Evolutionary conservation across 129 eudicot species (phyloP), one percentile per base, ranked within the genome.

Genomic region (Apium graveolens): DNA sequence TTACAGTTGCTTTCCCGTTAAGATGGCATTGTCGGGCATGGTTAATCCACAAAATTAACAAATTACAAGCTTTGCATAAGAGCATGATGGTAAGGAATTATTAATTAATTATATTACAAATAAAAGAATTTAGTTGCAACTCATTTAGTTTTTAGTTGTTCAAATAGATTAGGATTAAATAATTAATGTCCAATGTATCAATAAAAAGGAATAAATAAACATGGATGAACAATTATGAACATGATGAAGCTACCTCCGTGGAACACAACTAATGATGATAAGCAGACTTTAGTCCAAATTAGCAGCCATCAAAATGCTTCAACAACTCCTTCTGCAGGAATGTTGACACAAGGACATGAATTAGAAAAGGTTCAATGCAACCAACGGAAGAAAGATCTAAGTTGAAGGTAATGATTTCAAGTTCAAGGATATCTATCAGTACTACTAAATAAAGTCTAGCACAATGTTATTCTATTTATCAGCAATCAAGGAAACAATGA

Each of bases 191-290:
- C 81, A 77, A 12, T 41, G 46, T 60, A 77, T 84, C 51, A 84
- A 77, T 77, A 45, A 45, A 43, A 84, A 74, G 49, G 51, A 32
- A 68, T 27, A 29, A 29, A 55, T 26, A 18, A 41, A 26, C n/a
- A 21, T 21, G 68, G 10, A 53, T 75, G 70, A 31, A 49, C 38
- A 75, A 72, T 27, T 49, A 75, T 48, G n/a, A 46, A 44, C 55
- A 2, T 0, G 37, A 74, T 24, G 53, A 66, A 62, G 60, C 37
- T 80, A 95, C 98, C 98, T 95, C 84, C 92, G 88, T 74, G 98
- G 98, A 83, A 97, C 90, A 78, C 76, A 83, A 84, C 91, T 85
- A 66, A 95, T 83, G 83, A 91, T 97, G 82, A 95, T 80, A 73
- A 95, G n/a, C 84, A 95, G 81, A 78, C 91, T 82, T 78, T 90